Conservation (phyloP, 345 rosid genomes). For the Capsella bursapastoris region DNA sequence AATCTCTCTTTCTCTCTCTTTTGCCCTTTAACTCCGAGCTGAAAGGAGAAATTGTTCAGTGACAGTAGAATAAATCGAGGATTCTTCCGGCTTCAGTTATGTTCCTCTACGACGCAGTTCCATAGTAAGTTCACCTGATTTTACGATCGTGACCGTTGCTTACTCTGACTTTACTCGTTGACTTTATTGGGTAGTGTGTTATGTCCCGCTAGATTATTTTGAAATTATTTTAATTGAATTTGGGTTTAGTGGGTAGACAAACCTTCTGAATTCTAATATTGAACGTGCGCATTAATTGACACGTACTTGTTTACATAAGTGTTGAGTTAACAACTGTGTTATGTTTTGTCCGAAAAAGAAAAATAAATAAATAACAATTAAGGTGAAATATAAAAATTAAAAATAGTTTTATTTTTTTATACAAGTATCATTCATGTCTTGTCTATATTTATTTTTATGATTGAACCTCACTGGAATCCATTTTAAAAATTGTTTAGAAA, state of each 20-base stretch:
- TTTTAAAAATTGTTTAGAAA: not conserved
- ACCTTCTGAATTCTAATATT: constrained; percentile 1
- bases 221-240: not conserved
- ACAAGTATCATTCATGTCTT: too few species aligned
- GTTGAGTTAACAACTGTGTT: constrained; percentile 10
- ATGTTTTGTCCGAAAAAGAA: too few species aligned
- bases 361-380: too few species aligned
- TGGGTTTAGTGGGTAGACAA: constrained; percentile 33
- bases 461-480: constrained; percentile 21
- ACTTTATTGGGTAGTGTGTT: not conserved
- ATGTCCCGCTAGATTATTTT: constrained; percentile 32
- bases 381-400: too few species aligned
- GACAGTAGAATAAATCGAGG: constrained; percentile 2
- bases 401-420: too few species aligned
- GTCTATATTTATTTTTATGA: not conserved
- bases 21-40: not conserved
- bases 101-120: not conserved
- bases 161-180: not conserved
- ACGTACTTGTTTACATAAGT: constrained; percentile 15
- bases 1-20: not conserved
- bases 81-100: not conserved
- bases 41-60: not conserved
- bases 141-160: constrained; percentile 12
- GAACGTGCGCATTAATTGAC: constrained; percentile 24
- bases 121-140: not conserved